Base-by-base conservation (phyloP, 2,329 filamentous ascomycete species). In the Orbilia quercus region DNA sequence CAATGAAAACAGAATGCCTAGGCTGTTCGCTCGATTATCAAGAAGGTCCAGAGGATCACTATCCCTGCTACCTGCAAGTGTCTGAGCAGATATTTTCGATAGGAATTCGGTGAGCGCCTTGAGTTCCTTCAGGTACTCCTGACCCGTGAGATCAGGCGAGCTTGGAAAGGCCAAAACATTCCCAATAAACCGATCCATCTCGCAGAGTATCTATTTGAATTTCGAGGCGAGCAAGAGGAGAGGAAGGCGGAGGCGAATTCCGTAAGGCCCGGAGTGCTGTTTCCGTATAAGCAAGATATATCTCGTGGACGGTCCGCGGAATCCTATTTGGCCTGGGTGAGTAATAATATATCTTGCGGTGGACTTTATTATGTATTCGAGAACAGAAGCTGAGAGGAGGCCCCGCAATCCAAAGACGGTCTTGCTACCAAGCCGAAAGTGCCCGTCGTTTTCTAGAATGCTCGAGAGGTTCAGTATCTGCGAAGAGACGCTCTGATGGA, bases 161-260 rank as follows among this genome's bases (percentile, higher is more conserved):
- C 75, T 63, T 7, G 76, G 76, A 36, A 76, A 77, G 16, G 64
- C 70, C 20, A 76, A 54, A 38, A 78, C 75, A 38, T 58, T 58
- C 34, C 74, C 75, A n/a, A 78, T 75, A 47, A 76, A 75, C 47
- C 77, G 76, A 50, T 78, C 76, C 76, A 78, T 78, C 55, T 71
- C 62, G 55, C 48, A 51, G n/a, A 48, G 60, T 51, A 42, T 57
- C 66, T 50, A 58, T 40, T n/a, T 36, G 48, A 57, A 50, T 36
- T 60, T 28, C 25, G 20, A 59, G 53, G 53, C 23, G 31, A 25
- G 18, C 36, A 36, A 53, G 18, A 45, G n/a, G 28, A 6, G 38
- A 40, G 11, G 34, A 47, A 6, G 31, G 14, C 18, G 36, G n/a
- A 38, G 22, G 31, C 28, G 22, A 42, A 59, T 38, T 23, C 23